phyloP scores from a whole-genome alignment of 2,329 filamentous ascomycete genomes.

The Berkeleyomyces rouxiae region DNA sequence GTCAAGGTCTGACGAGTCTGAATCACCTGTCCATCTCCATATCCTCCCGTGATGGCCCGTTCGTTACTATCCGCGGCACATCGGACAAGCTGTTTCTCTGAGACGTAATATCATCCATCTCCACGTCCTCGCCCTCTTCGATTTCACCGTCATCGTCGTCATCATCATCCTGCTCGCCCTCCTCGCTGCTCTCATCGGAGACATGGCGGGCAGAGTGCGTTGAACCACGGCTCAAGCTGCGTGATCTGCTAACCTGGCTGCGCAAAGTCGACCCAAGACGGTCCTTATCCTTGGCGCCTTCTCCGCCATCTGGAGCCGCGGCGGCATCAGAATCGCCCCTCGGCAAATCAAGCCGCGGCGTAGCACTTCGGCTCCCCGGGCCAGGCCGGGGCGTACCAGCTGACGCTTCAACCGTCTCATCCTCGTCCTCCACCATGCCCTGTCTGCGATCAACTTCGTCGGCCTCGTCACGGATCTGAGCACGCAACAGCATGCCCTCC shows the following conservation, averaged over 20 bases:
- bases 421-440: conserved; percentile 56
- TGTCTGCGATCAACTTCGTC: conserved; percentile 81
- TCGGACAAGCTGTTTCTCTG: conserved; percentile 16
- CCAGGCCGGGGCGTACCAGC: conserved; percentile 32
- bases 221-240: conserved; percentile 11
- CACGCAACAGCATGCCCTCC: conserved; percentile 71
- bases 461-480: conserved; percentile 85
- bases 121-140: conserved; percentile 36
- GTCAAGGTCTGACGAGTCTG: not conserved
- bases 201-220: conserved; percentile 19
- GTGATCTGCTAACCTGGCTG: conserved; percentile 6
- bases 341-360: conserved; percentile 1
- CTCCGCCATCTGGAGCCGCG: conserved; percentile 15
- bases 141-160: conserved; percentile 27
- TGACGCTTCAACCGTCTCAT: conserved; percentile 37
- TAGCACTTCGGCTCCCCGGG: conserved; percentile 27
- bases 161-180: conserved; percentile 57
- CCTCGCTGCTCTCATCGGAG: conserved; percentile 61
- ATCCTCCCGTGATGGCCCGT: conserved; percentile 36
- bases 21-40: conserved; percentile 43
- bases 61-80: conserved; percentile 32
- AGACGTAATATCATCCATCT: conserved; percentile 35
- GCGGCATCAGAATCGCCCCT: conserved; percentile 22
- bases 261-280: conserved; percentile 7
- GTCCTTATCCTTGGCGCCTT: not conserved